Conservation (phyloP, 768 basidiomycete species). For the Rhizopogon vinicolor region DNA sequence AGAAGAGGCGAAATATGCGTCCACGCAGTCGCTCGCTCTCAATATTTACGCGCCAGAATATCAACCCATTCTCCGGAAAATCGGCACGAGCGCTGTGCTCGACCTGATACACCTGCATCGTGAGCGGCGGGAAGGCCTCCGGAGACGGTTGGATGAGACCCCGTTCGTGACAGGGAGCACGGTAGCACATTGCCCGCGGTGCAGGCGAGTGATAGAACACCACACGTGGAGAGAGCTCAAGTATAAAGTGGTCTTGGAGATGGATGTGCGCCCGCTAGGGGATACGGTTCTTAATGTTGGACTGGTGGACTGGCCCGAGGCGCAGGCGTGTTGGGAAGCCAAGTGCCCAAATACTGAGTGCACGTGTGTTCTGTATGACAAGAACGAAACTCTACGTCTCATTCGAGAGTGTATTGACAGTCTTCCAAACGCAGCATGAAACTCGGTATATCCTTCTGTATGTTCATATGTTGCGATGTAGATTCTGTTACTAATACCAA, state of each 20-base stretch:
- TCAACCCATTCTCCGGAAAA: conserved; percentile 39
- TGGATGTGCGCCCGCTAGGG: conserved; percentile 55
- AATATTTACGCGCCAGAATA: conserved; percentile 45
- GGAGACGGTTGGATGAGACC: conserved; percentile 44
- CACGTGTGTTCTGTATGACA: conserved; percentile 50
- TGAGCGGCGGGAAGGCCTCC: conserved; percentile 43
- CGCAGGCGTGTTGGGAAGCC: conserved; percentile 58
- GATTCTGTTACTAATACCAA: too few relatives aligned
- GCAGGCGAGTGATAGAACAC: conserved; percentile 46
- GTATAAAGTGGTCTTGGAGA: conserved; percentile 48
- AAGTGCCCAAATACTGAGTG: conserved; percentile 44
- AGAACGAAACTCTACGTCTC: conserved; percentile 46
- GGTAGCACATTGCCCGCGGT: conserved; percentile 38
- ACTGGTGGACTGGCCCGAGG: conserved; percentile 50
- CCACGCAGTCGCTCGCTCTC: conserved; percentile 48
- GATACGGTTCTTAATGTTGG: conserved; percentile 50
- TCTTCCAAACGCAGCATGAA: conserved; percentile 37
- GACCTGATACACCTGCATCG: conserved; percentile 53
- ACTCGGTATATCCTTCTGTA: background rate
- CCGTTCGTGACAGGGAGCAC: conserved; percentile 54
- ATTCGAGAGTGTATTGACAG: conserved; percentile 51
- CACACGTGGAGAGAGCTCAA: conserved; percentile 65
- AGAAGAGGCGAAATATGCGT: conserved; percentile 49
- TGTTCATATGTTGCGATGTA: too few relatives aligned
- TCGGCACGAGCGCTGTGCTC: conserved; percentile 48